A percentile compares a stretch with the other conserved stretches of the same genome.
Evolutionary conservation across 805 yeast species (phyloP).

Genomic region (Wickerhamomyces xylosicus): DNA sequence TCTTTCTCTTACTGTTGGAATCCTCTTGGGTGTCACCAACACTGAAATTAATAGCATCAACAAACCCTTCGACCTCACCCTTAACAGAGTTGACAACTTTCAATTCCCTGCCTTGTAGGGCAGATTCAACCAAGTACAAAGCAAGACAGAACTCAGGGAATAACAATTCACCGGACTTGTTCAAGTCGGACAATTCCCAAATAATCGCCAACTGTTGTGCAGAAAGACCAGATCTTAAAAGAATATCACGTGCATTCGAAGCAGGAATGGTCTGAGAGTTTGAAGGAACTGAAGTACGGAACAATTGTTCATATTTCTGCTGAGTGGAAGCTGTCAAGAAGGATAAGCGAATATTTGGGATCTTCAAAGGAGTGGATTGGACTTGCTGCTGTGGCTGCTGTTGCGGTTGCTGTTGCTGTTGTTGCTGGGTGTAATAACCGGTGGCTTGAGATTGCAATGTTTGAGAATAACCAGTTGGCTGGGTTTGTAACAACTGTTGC

Average conservation of each 20-base stretch:
- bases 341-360: constrained; percentile 70
- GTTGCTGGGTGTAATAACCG: constrained; percentile 15
- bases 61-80: constrained; percentile 82
- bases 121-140: constrained; percentile 74
- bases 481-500: constrained; percentile 8
- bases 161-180: constrained; percentile 70
- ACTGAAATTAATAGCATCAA: constrained; percentile 76
- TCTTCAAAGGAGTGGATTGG: constrained; percentile 41
- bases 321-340: constrained; percentile 84
- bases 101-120: constrained; percentile 64
- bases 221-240: constrained; percentile 68
- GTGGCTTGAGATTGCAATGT: constrained; percentile 21
- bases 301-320: constrained; percentile 74
- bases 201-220: constrained; percentile 73
- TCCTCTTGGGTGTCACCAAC: constrained; percentile 43
- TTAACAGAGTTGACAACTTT: constrained; percentile 60
- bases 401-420: constrained; percentile 6
- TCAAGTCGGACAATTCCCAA: constrained; percentile 89
- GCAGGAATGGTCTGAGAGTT: constrained; percentile 46
- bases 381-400: constrained; percentile 23
- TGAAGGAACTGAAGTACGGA: constrained; percentile 62
- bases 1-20: constrained; percentile 17
- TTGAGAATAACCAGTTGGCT: constrained; percentile 5
- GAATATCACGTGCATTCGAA: constrained; percentile 65
- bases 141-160: constrained; percentile 95